phyloP scores from a whole-genome alignment of 208 protist genomes.

The Naegleria gruberi region DNA sequence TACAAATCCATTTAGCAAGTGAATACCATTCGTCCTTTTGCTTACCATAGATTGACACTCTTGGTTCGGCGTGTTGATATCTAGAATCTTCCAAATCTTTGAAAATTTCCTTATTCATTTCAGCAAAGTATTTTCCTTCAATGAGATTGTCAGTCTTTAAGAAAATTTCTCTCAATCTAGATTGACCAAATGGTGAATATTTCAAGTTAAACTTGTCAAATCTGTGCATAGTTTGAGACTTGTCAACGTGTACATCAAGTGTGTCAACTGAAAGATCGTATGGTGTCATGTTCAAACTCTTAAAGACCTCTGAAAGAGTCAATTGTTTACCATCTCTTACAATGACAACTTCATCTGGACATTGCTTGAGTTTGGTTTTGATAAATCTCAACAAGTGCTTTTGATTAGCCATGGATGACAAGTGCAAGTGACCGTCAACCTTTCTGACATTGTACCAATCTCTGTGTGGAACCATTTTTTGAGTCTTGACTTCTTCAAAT shows the following conservation, averaged over 20 bases:
- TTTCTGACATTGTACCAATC: conserved; percentile 90
- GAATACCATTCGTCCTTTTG: conserved; percentile 87
- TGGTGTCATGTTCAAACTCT: conserved; percentile 41
- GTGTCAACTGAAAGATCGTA: conserved; percentile 85
- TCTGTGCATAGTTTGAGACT: conserved; percentile 83
- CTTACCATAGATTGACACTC: conserved; percentile 79
- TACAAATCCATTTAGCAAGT: conserved; percentile 86
- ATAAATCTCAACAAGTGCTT: conserved; percentile 87
- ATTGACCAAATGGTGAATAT: conserved; percentile 92
- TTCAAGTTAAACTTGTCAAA: conserved; percentile 99
- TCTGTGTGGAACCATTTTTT: conserved; percentile 67
- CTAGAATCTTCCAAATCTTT: conserved; percentile 83
- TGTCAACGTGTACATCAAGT: conserved; percentile 88
- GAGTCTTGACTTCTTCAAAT: conserved; percentile 62
- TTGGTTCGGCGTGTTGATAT: conserved; percentile 87
- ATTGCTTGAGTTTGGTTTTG: conserved; percentile 74
- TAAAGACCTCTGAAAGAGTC: conserved; percentile 51
- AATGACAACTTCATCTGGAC: conserved; percentile 77
- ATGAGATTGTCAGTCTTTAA: conserved; percentile 98
- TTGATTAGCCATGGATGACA: conserved; percentile 84
- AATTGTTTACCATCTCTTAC: conserved; percentile 49
- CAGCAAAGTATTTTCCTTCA: conserved; percentile 92
- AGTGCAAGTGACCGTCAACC: conserved; percentile 93
- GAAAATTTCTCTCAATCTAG: conserved; percentile 86
- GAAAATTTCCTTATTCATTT: conserved; percentile 89